A percentile compares a stretch with the other conserved stretches of the same genome.
Evolutionary conservation across 371 early-diverging fungal species (phyloP).

Genomic region (Blakeslea trispora): DNA sequence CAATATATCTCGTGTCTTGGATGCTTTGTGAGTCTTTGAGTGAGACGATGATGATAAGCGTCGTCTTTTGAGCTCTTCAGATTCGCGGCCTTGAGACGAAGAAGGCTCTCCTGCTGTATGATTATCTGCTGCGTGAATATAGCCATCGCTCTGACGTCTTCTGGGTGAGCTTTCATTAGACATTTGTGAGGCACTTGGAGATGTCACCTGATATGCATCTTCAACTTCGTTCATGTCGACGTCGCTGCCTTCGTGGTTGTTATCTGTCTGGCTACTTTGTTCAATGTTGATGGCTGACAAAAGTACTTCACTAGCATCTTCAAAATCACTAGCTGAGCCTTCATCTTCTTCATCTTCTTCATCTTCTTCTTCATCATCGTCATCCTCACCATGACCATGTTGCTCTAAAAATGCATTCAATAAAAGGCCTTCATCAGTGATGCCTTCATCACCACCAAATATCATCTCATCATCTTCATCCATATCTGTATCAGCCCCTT

Average conservation of each 20-base stretch:
- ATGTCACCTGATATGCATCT: too few relatives aligned
- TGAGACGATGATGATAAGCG: slow-evolving; percentile 25
- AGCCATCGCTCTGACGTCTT: slow-evolving; percentile 15
- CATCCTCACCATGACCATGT: background rate
- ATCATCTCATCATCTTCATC: slow-evolving; percentile 19
- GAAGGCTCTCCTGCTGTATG: background rate
- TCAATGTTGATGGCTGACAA: background rate
- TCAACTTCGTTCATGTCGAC: slow-evolving; percentile 2
- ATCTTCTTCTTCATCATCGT: slow-evolving; percentile 10
- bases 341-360: slow-evolving; percentile 18
- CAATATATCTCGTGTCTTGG: slow-evolving; percentile 33
- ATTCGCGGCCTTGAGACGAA: slow-evolving; percentile 2
- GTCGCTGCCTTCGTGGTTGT: background rate
- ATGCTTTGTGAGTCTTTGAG: slow-evolving; percentile 16
- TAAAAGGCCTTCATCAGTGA: slow-evolving; percentile 14
- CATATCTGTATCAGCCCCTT: slow-evolving; percentile 18
- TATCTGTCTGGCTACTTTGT: background rate
- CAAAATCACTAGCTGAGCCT: background rate
- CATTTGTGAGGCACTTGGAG: background rate
- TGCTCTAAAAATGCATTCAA: slow-evolving; percentile 15
- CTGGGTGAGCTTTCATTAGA: slow-evolving; percentile 1
- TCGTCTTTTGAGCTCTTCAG: slow-evolving; percentile 20
- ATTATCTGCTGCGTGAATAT: background rate
- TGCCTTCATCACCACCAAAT: slow-evolving; percentile 14
- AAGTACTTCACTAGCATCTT: slow-evolving; percentile 12